Evolutionary conservation across 192 early-diverging fungal genomes (phyloP).

Genomic region (Funneliformis mosseae): DNA sequence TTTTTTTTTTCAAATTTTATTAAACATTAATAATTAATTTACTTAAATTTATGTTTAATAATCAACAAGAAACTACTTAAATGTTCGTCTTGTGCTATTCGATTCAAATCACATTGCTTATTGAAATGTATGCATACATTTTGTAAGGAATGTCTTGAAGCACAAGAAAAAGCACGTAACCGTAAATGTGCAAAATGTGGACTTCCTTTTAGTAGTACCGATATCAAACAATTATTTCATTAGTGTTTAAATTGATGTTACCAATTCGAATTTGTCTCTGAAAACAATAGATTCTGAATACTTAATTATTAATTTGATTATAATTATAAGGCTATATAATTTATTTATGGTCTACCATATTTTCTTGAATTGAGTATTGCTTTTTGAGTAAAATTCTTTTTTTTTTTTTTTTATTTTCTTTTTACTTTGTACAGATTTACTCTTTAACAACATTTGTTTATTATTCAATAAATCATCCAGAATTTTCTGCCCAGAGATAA

Average conservation of each 20-base stretch:
- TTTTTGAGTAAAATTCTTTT: neutral
- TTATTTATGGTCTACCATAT: neutral
- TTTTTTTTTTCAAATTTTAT: neutral
- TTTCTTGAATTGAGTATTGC: neutral
- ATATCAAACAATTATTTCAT: slow-evolving; percentile 17
- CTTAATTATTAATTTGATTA: neutral
- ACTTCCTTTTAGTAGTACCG: slow-evolving; percentile 57
- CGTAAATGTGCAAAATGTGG: slow-evolving; percentile 88
- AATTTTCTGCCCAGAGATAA: neutral
- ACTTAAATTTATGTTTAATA: slow-evolving; percentile 1
- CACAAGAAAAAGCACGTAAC: slow-evolving; percentile 75
- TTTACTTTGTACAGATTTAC: neutral
- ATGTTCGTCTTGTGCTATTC: slow-evolving; percentile 77
- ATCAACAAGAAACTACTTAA: slow-evolving; percentile 69
- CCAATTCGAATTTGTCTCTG: neutral
- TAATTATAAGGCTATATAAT: neutral
- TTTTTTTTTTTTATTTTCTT: neutral
- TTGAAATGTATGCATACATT: slow-evolving; percentile 91
- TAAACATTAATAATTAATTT: neutral
- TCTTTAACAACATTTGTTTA: neutral
- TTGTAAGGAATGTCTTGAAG: slow-evolving; percentile 86
- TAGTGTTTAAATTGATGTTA: neutral
- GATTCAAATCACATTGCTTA: slow-evolving; percentile 81
- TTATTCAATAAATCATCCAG: neutral
- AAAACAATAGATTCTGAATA: neutral